Percentiles rank a stretch among this genome's conserved stretches.
These are phyloP conservation scores for Paratinospora sagittata DNA, from an alignment of 164 flowering plant genomes.

Conservation along the genomic window DNA sequence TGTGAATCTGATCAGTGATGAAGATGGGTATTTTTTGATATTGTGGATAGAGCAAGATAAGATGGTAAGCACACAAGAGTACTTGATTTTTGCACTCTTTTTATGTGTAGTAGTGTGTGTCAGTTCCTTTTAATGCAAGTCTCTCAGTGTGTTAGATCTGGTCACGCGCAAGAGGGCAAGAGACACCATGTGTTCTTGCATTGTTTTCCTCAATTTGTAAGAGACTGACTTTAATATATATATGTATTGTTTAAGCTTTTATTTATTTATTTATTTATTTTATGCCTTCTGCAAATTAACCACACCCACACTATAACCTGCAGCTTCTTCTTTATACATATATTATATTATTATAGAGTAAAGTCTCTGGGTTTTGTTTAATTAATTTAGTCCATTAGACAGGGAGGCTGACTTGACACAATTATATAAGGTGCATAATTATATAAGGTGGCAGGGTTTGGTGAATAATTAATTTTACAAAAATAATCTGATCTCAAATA, in stretches of 20 bases:
- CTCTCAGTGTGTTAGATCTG: conserved; percentile 7
- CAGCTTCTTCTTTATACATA: not conserved
- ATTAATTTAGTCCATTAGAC: not conserved
- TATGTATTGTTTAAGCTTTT: not conserved
- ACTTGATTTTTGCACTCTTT: not conserved
- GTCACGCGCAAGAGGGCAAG: conserved; percentile 27
- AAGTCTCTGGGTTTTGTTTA: conserved; percentile 5
- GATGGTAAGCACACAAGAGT: not conserved
- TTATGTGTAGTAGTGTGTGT: not conserved
- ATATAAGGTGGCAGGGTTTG: not conserved
- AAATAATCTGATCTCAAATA: not conserved
- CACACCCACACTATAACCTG: not conserved
- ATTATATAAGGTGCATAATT: not conserved
- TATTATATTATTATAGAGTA: not conserved
- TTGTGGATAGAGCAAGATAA: not conserved
- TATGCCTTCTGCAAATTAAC: not conserved
- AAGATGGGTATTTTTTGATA: too few species aligned
- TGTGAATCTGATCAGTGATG: too few species aligned
- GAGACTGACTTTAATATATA: not conserved
- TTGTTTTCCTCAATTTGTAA: conserved; percentile 33
- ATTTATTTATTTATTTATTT: too few species aligned
- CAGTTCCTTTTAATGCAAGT: conserved; percentile 1
- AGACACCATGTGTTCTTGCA: conserved; percentile 56
- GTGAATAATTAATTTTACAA: not conserved
- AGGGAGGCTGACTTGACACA: conserved; percentile 7